A percentile compares a stretch with the other conserved stretches of the same genome.
phyloP scores from a whole-genome alignment of 176 grass and related monocot species.

The Tillandsia fasciculata region DNA sequence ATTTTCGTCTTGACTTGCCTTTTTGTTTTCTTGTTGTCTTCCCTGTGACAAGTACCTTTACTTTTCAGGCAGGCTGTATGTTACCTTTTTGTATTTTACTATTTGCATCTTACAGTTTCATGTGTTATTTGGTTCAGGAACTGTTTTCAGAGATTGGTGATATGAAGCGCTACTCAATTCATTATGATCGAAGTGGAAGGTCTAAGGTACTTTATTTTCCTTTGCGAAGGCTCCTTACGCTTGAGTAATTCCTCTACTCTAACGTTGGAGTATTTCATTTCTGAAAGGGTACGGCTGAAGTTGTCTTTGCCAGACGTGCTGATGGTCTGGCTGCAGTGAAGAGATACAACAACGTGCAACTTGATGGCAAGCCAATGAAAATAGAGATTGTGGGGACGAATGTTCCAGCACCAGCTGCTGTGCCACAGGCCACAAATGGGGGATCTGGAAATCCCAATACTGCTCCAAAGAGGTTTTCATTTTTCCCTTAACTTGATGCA shows the following conservation, averaged over 20 bases:
- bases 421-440: slow-evolving; percentile 35
- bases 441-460: slow-evolving; percentile 16
- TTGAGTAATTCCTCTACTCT: not conserved
- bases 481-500: not conserved
- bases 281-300: slow-evolving; percentile 76
- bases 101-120: not conserved
- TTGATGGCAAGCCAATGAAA: slow-evolving; percentile 98
- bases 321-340: slow-evolving; percentile 69
- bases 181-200: slow-evolving; percentile 86
- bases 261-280: slow-evolving; percentile 5
- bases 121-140: slow-evolving; percentile 36
- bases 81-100: not conserved
- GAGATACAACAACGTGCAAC: slow-evolving; percentile 94
- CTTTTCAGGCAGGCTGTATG: not conserved
- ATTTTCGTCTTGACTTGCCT: not conserved
- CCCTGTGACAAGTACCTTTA: not conserved
- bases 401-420: slow-evolving; percentile 41
- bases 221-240: not conserved
- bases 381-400: slow-evolving; percentile 89
- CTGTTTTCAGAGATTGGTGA: slow-evolving; percentile 87
- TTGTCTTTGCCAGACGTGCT: slow-evolving; percentile 70
- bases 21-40: not conserved
- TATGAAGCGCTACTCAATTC: slow-evolving; percentile 61
- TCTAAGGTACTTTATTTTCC: slow-evolving; percentile 53
- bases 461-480: slow-evolving; percentile 47